Conservation (phyloP, 164 flowering plant species). For the Paratinospora sagittata region DNA sequence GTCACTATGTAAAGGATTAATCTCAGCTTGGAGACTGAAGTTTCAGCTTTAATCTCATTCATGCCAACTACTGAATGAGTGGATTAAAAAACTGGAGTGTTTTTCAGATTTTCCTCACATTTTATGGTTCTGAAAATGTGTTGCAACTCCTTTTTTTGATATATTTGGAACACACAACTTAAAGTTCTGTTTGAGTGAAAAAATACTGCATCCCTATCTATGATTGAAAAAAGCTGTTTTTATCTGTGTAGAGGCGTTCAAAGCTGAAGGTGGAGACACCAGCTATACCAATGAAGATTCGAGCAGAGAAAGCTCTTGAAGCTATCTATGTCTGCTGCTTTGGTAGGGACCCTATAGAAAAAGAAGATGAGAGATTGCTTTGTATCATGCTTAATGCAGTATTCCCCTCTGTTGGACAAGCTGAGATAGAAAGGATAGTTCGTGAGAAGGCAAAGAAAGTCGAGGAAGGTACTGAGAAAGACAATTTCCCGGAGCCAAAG, state of each 20-base stretch:
- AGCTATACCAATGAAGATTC: constrained; percentile 62
- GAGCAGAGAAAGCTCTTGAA: constrained; percentile 87
- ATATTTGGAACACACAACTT: background rate
- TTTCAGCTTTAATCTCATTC: background rate
- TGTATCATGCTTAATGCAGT: constrained; percentile 61
- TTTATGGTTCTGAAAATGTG: background rate
- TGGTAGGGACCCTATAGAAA: constrained; percentile 62
- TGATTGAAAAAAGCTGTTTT: constrained; percentile 1
- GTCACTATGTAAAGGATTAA: too few relatives aligned
- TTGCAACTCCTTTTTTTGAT: background rate
- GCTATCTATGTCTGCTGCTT: constrained; percentile 77
- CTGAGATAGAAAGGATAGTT: constrained; percentile 51
- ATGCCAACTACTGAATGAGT: background rate
- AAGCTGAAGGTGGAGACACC: constrained; percentile 46
- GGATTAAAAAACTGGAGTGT: background rate
- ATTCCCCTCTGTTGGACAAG: constrained; percentile 55
- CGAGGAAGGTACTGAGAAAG: constrained; percentile 48
- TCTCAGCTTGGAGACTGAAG: too few relatives aligned
- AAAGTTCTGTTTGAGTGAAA: background rate
- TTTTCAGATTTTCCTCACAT: background rate
- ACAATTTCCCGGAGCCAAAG: constrained; percentile 37
- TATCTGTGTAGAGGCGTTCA: constrained; percentile 56
- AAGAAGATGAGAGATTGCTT: constrained; percentile 68
- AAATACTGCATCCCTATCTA: background rate
- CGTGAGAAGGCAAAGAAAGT: constrained; percentile 48